Conservation (phyloP, 2,329 filamentous ascomycete genomes). For the Coniochaeta pulveracea region DNA sequence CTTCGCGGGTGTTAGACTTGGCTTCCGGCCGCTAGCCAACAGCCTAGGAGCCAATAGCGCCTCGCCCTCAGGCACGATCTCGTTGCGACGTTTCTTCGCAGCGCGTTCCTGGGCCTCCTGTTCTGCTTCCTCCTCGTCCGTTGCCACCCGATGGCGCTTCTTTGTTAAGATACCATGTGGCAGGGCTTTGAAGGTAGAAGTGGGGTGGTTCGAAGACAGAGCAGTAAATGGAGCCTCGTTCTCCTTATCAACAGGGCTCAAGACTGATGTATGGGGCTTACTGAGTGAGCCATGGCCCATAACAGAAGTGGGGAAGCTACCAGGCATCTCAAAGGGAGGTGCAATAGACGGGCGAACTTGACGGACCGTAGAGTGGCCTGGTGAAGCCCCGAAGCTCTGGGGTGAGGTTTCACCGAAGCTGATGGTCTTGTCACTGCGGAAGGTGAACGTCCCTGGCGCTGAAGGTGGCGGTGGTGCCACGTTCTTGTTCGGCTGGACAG, state of each 20-base stretch:
- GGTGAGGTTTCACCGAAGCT: constrained; percentile 37
- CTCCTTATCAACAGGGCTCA: constrained; percentile 38
- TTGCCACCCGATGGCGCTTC: constrained; percentile 48
- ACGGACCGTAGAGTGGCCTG: constrained; percentile 50
- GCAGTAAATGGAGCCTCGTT: constrained; percentile 28
- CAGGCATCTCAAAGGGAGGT: constrained; percentile 36
- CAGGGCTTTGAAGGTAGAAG: constrained; percentile 30
- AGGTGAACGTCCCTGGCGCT: constrained; percentile 49
- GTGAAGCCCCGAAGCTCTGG: constrained; percentile 42
- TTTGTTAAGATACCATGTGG: constrained; percentile 55
- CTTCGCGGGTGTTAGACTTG: constrained; percentile 15
- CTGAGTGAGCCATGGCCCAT: constrained; percentile 11
- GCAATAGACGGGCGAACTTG: constrained; percentile 43
- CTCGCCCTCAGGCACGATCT: constrained; percentile 36
- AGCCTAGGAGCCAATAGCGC: constrained; percentile 39
- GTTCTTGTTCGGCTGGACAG: constrained; percentile 11
- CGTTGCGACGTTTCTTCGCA: constrained; percentile 47
- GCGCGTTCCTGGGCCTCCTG: constrained; percentile 35
- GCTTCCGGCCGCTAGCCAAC: constrained; percentile 22
- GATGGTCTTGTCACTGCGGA: constrained; percentile 56
- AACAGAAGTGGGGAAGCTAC: constrained; percentile 33
- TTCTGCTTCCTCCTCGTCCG: constrained; percentile 44
- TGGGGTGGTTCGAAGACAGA: constrained; percentile 10
- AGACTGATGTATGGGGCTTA: too few relatives aligned
- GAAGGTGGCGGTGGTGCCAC: constrained; percentile 23